Evolutionary conservation across 2,329 filamentous ascomycete genomes (phyloP), one percentile per base, ranked within the genome.

Genomic region (Claviceps humidiphila): DNA sequence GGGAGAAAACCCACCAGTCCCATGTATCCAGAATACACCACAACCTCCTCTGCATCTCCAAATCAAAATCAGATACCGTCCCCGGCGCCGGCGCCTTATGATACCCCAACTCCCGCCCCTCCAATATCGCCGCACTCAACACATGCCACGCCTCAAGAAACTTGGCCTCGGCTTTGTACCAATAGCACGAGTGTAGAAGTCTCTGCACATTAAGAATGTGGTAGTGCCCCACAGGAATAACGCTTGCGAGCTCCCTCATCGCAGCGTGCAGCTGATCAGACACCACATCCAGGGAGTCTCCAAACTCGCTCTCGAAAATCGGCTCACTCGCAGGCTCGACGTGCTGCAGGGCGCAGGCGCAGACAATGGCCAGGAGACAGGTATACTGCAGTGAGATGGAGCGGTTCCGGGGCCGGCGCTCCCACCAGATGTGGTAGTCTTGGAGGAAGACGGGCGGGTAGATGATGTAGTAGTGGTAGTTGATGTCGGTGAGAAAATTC

Each of bases 381-480:
- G 64, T 65, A 55, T 58, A 65, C 41, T 63, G 62, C 24, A 66
- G 49, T 2, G 58, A 57, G 2, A 66, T 39, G 2, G 58, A 56
- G n/a, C 58, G 50, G 17, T 55, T 53, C 8, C 53, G 52, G 3
- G 47, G 39, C 26, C 58, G 53, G 13, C 57, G 51, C 26, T 61
- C 56, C 64, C 63, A 66, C 64, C 64, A 66, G 22, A 56, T 55
- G 22, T 64, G 57, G 41, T 66, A 66, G 24, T 65, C 59, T 9
- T 58, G 54, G 17, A 62, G 46, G 45, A 66, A 66, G 7, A 56
- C 51, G 8, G 61, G 57, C n/a, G 61, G 59, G 47, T 65, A 63
- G 47, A 66, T 59, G 51, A 66, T 61, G 57, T 65, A 64, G 54
- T 66, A 66, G 52, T 66, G 63, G 20, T 59, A 63, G 47, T 66